Base-by-base conservation (phyloP, 2,329 filamentous ascomycete species). In the Lachnellula hyalina region DNA sequence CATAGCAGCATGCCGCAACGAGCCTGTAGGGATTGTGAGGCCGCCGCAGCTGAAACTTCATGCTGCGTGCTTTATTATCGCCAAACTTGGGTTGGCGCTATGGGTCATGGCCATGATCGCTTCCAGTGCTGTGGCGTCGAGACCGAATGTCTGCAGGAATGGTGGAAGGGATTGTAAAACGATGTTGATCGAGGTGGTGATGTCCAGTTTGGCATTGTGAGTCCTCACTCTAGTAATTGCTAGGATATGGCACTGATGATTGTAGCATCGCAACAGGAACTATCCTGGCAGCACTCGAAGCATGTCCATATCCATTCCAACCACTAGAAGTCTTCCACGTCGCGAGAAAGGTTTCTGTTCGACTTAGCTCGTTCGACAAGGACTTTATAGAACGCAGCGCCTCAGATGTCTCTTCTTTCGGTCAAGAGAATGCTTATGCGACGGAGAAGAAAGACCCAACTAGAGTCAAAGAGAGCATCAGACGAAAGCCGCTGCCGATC, bases 271-370 rank as follows among this genome's bases (percentile, higher is more conserved):
- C 59, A 47, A 62, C 50, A 32, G 63, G 63, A 15, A 50, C 63
- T 0, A 55, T 66, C 15, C 48, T 67, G 15, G 63, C 62, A 19
- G 61, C 63, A 5, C 56, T 67, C 1, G 62, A 65, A 55, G 55
- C 63, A 2, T 65, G 63, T 52, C 58, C 62, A 46, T 61, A 61
- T 23, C 64, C 63, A 0, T 67, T 66, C 47, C 53, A 63, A 47
- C 47, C 52, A 1, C 63, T 61, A 0, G 15, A 49, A 9, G 5
- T 56, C 5, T 54, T 55, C 2, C 46, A 51, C 14, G 47, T 56
- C 2, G 38, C 49, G 4, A 42, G 53, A 9, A 56, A 52, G 21
- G 49, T 62, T 3, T 58, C 57, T 36, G 57, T 53, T 36, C 47
- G 58, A 51, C 56, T 60, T 5, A 62, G 57, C 36, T 53, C 59